Base-by-base conservation (phyloP, 495 filamentous ascomycete genomes). In the Aspergillus carlsbadensis region DNA sequence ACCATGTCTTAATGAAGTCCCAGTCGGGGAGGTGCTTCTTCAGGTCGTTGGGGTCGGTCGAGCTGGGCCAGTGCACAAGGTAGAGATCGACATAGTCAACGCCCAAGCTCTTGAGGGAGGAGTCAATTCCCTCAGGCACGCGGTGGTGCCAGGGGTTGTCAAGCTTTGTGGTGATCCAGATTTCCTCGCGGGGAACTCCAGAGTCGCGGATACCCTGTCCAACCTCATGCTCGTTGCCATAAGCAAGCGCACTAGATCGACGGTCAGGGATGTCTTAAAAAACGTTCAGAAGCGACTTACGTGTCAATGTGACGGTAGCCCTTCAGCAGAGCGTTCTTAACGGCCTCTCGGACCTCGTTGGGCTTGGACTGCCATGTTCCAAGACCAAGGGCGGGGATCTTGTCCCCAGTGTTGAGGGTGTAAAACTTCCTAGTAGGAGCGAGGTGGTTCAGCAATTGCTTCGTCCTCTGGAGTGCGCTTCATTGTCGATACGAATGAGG, bases 121-220 rank as follows among this genome's bases (percentile, higher is more conserved):
- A 76, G 31, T 83, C 78, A 59, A 95, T 83, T 37, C 85, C 90
- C 67, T 89, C 83, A 39, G 84, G 69, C 7, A 88, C 84, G 39
- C 77, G 71, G 63, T 87, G 80, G 76, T 96, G 91, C 82, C 84
- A 90, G 47, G 85, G 74, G 78, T 93, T 93, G 74, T 90, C 84
- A 48, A 94, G 82, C 80, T 95, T 96, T 59, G 90, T 94, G 40
- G 91, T 93, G 68, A 95, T 74, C 82, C 86, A 96, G 70, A 96
- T 87, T 69, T 95, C 77, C 31, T 85, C 80, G 36, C 91, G 86
- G 26, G 90, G 87, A 1, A 96, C 84, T 40, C 90, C 90, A 10
- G 87, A 90, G 59, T 90, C 87, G 56, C 78, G 78, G 65, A 95
- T 91, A 41, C 88, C 91, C 59, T 87, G 75, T 56, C 89, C 91